Evolutionary conservation across 2,329 filamentous ascomycete genomes (phyloP), one percentile per base, ranked within the genome.

Genomic region (Diaporthe citriasiana): DNA sequence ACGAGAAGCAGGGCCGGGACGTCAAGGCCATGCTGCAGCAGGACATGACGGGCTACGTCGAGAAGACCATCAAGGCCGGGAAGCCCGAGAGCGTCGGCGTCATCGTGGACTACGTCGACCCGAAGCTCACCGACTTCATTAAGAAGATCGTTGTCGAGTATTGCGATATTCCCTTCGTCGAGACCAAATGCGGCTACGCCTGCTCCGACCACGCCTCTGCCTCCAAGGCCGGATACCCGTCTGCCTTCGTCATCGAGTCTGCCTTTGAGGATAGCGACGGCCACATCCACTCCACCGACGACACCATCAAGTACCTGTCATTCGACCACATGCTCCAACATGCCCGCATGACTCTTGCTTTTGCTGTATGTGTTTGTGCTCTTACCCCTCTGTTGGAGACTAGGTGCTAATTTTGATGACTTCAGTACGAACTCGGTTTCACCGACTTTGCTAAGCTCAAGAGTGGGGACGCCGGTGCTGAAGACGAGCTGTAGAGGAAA

Each of bases 311-410:
- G 80, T 92, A 91, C 77, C 84, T 95, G 50, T 93, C 91, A 78
- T 97, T 97, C 81, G 91, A 95, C 81, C 95, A 98, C 82, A 97
- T 98, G 95, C 87, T 97, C 45, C 92, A 98, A 85, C 95, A 98
- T 83, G 94, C 94, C 30, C 93, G 91, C 81, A 89, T 98, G 88
- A 97, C 94, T 1, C 86, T 97, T 42, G 94, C 93, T 7, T 88
- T 97, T 78, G 94, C 92, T 25, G 74, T 75, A 74, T 45, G 74
- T 75, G 10, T 22, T 17, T 25, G 22, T 3, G 1, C 9, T 10
- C 17, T 42, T 5, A 17, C 13, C 25, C 2, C 10, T 10, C n/a
- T 17, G 3, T n/a, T 35, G 17, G 5, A 53, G 10, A 27, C 1
- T 25, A 7, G 9, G 30, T 35, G 72, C 72, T 75, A 47, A 75